Evolutionary conservation across 306 rosid species (phyloP).

Genomic region (Fragaria nilgerrensis): DNA sequence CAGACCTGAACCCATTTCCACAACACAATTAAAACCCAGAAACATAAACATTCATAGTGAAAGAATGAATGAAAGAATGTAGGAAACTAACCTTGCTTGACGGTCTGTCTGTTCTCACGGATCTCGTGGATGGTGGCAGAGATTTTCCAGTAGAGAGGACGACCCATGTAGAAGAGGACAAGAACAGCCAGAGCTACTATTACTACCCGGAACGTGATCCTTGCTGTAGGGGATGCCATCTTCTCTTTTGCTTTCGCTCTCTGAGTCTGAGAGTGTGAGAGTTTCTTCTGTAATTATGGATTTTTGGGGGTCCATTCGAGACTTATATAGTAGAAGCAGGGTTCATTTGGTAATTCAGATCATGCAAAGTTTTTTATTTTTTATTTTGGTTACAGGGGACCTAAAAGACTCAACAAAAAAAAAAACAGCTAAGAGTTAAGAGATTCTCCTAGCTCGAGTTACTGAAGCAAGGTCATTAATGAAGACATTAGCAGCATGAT

Average conservation of each 20-base stretch:
- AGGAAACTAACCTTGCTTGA: conserved; percentile 51
- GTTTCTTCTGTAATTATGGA: too few relatives aligned
- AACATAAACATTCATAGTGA: neutral
- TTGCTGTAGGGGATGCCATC: conserved; percentile 63
- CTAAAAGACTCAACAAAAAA: too few relatives aligned
- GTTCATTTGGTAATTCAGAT: too few relatives aligned
- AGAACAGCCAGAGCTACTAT: conserved; percentile 36
- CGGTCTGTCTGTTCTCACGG: conserved; percentile 74
- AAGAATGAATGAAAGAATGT: neutral
- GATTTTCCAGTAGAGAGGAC: conserved; percentile 86
- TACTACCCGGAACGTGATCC: conserved; percentile 46
- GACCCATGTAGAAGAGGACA: conserved; percentile 66
- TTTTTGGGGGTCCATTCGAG: too few relatives aligned
- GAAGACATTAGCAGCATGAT: too few relatives aligned
- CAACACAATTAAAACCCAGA: conserved; percentile 4
- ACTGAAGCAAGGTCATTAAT: too few relatives aligned
- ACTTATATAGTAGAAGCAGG: too few relatives aligned
- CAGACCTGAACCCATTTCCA: conserved; percentile 45
- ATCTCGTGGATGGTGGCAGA: conserved; percentile 81
- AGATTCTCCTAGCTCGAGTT: too few relatives aligned
- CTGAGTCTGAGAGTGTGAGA: neutral
- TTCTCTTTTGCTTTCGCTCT: neutral
- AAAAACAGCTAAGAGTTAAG: too few relatives aligned
- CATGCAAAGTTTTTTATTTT: too few relatives aligned
- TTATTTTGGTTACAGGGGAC: too few relatives aligned